Evolutionary conservation across 2,329 filamentous ascomycete species (phyloP).

Genomic region (Talaromyces amestolkiae): DNA sequence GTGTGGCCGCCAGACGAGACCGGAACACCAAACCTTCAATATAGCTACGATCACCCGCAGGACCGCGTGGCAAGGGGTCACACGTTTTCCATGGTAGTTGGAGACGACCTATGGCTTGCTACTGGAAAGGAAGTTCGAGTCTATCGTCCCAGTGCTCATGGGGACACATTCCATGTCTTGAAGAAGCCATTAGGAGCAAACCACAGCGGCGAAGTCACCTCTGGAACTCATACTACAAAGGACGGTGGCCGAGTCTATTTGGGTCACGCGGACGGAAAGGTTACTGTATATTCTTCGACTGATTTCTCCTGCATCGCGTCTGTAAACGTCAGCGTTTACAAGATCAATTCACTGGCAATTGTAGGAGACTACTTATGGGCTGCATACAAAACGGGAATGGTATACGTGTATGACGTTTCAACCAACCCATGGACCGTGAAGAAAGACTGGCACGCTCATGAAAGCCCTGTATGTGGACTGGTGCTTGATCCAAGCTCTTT

Average conservation of each 20-base stretch:
- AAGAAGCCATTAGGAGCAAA: conserved; percentile 68
- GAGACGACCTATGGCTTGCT: conserved; percentile 81
- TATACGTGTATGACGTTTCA: conserved; percentile 85
- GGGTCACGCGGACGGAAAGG: conserved; percentile 88
- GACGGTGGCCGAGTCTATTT: conserved; percentile 80
- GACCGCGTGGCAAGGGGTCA: conserved; percentile 78
- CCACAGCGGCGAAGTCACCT: conserved; percentile 80
- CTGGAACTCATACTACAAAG: conserved; percentile 71
- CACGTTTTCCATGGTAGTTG: conserved; percentile 84
- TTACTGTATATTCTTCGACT: conserved; percentile 81
- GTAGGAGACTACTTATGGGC: conserved; percentile 86
- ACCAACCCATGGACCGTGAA: conserved; percentile 81
- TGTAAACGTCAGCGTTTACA: conserved; percentile 86
- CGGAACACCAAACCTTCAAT: conserved; percentile 70
- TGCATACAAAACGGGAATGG: conserved; percentile 88
- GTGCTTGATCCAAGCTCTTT: conserved; percentile 75
- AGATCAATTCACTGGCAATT: conserved; percentile 82
- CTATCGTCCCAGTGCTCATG: conserved; percentile 70
- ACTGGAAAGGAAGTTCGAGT: conserved; percentile 82
- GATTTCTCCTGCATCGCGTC: conserved; percentile 76
- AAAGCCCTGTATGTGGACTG: conserved; percentile 75
- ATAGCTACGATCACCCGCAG: conserved; percentile 63
- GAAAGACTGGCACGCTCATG: conserved; percentile 94
- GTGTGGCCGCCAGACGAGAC: conserved; percentile 80
- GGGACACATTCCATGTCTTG: conserved; percentile 70